These are phyloP conservation scores for Saccharomycopsis babjevae DNA, from an alignment of 805 yeast species.

Conservation along the genomic window DNA sequence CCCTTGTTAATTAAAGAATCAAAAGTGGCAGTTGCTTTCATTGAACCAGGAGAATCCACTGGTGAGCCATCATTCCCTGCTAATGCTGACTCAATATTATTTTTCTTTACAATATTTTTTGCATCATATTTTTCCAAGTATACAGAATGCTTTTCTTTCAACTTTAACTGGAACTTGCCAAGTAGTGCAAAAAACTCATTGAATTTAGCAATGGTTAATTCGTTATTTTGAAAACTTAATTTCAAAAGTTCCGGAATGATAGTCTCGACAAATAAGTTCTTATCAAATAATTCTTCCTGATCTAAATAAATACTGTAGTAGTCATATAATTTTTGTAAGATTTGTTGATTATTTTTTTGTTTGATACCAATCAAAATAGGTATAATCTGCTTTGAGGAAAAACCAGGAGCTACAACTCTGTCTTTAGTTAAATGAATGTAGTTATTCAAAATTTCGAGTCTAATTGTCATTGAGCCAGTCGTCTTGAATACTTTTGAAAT, in stretches of 20 bases:
- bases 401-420: constrained; percentile 58
- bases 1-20: constrained; percentile 4
- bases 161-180: constrained; percentile 30
- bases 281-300: constrained; percentile 29
- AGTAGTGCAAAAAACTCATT: constrained; percentile 30
- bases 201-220: constrained; percentile 33
- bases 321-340: constrained; percentile 37
- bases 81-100: not conserved
- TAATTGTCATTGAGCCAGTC: constrained; percentile 75
- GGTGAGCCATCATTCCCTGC: not conserved
- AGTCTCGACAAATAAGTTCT: constrained; percentile 42
- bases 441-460: constrained; percentile 53
- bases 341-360: constrained; percentile 59
- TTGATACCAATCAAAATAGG: constrained; percentile 70
- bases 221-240: constrained; percentile 36
- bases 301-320: constrained; percentile 29
- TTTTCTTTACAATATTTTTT: constrained; percentile 19
- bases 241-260: constrained; percentile 45
- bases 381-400: constrained; percentile 67
- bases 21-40: constrained; percentile 1
- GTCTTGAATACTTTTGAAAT: constrained; percentile 66
- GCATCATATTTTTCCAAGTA: constrained; percentile 25
- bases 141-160: constrained; percentile 35
- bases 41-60: constrained; percentile 2
- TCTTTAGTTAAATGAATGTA: constrained; percentile 47